A percentile compares a stretch with the other conserved stretches of the same genome.
Evolutionary conservation across 2,329 filamentous ascomycete genomes (phyloP).

Genomic region (Xenoacremonium recifei): DNA sequence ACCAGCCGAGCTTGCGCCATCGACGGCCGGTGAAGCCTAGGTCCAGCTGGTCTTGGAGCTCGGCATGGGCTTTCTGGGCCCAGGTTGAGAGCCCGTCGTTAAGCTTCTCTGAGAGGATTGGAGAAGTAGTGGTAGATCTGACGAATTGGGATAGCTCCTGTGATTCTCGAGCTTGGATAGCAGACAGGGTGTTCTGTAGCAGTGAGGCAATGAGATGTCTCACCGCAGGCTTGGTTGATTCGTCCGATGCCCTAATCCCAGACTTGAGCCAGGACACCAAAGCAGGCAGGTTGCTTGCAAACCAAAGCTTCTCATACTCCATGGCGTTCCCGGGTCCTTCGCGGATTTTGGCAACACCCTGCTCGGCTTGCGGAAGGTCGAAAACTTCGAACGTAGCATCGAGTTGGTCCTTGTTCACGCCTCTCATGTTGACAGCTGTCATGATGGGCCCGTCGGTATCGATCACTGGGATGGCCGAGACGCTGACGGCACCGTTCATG

Average conservation of each 20-base stretch:
- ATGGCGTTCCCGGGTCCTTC: conserved; percentile 67
- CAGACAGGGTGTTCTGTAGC: conserved; percentile 51
- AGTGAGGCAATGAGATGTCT: conserved; percentile 66
- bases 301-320: conserved; percentile 74
- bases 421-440: conserved; percentile 58
- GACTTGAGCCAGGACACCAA: conserved; percentile 65
- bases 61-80: conserved; percentile 78
- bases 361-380: conserved; percentile 60
- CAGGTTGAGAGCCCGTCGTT: conserved; percentile 62
- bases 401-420: conserved; percentile 36
- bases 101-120: conserved; percentile 42
- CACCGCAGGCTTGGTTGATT: conserved; percentile 63
- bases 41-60: conserved; percentile 78
- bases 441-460: conserved; percentile 43
- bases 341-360: conserved; percentile 67
- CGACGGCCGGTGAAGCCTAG: conserved; percentile 70
- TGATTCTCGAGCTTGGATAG: conserved; percentile 51
- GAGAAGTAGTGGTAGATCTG: conserved; percentile 34
- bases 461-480: conserved; percentile 42
- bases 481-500: conserved; percentile 61
- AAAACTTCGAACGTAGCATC: conserved; percentile 53
- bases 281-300: conserved; percentile 64
- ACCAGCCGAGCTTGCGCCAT: conserved; percentile 86
- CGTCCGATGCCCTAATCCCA: conserved; percentile 39
- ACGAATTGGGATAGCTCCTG: conserved; percentile 33